Base-by-base conservation (phyloP, 116 monocot species). In the Phalaenopsis hybrid region DNA sequence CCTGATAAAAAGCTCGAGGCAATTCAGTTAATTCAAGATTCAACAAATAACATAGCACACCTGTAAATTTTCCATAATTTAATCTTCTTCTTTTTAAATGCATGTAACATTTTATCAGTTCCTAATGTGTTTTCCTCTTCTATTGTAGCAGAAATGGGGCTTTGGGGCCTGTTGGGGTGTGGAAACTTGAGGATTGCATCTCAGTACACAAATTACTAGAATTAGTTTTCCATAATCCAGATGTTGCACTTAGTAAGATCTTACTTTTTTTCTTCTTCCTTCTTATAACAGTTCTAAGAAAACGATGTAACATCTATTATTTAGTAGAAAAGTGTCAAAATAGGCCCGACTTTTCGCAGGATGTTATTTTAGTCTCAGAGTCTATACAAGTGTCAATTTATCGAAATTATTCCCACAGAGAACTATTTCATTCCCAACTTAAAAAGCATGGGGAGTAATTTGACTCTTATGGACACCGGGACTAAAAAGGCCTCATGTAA, bases 1-100 rank as follows among this genome's bases (percentile, higher is more conserved):
- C 89, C 93, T 77, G 87, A 88, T 45, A 97, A 86, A 85, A 97
- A 94, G 86, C 58, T 73, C 34, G 94, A 98, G 77, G 94, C 97
- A 81, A 86, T 95, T 57, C 86, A 91, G 59, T 77, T 98, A 82
- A 92, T 98, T 81, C 93, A 90, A 84, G 94, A 97, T 84, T 88
- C 92, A 31, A 67, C 58, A 75, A 92, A 89, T 57, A 90, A 81
- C 34, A 34, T 79, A 2, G 80, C 90, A 63, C 65, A 83, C 45
- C 78, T 44, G 97, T 94, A 92, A 86, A 8, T 23, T 79, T 61
- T 57, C 52, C 34, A 55, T 13, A 50, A 20, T 5, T 65, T 12
- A 44, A n/a, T 61, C 41, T 33, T 5, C 8, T 12, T 81, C 41
- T 25, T 15, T 75, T 41, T 45, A 3, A 75, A 75, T 75, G 9